These are phyloP conservation scores for Hymenoscyphus fraxineus DNA, from an alignment of 2,329 filamentous ascomycete species.

Conservation along the genomic window DNA sequence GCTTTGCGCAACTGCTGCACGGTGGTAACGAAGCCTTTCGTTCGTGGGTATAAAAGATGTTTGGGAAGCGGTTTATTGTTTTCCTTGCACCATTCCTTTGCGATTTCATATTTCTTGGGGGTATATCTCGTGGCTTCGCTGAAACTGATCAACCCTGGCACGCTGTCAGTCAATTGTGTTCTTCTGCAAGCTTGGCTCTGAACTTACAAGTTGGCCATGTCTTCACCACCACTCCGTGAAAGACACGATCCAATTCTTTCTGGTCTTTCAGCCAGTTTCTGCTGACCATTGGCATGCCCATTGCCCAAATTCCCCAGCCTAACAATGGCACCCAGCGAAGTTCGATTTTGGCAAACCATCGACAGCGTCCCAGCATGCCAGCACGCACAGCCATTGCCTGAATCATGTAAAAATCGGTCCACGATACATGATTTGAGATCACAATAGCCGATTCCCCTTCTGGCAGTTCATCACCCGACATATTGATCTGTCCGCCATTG, in stretches of 20 bases:
- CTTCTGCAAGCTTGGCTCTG: not conserved
- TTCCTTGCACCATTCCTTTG: slow-evolving; percentile 49
- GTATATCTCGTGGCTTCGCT: slow-evolving; percentile 61
- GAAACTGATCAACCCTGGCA: slow-evolving; percentile 59
- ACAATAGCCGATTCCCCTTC: slow-evolving; percentile 56
- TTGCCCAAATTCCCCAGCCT: slow-evolving; percentile 61
- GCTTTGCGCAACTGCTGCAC: slow-evolving; percentile 52
- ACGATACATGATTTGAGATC: slow-evolving; percentile 56
- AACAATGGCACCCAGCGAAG: slow-evolving; percentile 57
- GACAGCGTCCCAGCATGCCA: slow-evolving; percentile 57
- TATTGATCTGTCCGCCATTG: slow-evolving; percentile 51
- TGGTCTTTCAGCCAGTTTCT: slow-evolving; percentile 56
- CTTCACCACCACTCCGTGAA: slow-evolving; percentile 48
- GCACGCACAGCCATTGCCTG: slow-evolving; percentile 51
- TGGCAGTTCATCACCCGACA: slow-evolving; percentile 51
- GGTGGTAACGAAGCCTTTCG: slow-evolving; percentile 57
- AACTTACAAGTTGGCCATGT: slow-evolving; percentile 56
- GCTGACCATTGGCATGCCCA: slow-evolving; percentile 62
- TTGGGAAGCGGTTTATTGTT: slow-evolving; percentile 48
- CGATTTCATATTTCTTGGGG: slow-evolving; percentile 47
- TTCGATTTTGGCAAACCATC: slow-evolving; percentile 60
- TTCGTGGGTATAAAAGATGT: slow-evolving; percentile 58
- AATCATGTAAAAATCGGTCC: slow-evolving; percentile 63
- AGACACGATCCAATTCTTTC: slow-evolving; percentile 53
- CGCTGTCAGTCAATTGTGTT: slow-evolving; percentile 9